A percentile compares a stretch with the other conserved stretches of the same genome.
These are phyloP conservation scores for Calonectria leucothoes DNA, from an alignment of 2,329 filamentous ascomycete genomes.

Conservation along the genomic window DNA sequence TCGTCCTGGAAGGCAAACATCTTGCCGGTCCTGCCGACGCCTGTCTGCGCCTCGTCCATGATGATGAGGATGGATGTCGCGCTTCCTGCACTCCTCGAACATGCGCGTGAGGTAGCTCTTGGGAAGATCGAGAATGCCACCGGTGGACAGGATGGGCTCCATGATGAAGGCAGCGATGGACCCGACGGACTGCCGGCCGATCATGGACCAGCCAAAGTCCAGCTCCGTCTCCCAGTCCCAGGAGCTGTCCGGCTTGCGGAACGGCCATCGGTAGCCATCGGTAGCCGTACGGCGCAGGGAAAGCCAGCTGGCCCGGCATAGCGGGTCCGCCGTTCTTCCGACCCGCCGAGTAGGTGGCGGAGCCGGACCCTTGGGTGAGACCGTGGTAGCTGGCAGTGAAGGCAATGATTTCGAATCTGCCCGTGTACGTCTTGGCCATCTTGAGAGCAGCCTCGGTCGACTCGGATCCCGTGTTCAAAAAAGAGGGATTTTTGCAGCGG, in stretches of 20 bases:
- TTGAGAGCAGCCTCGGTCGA: slow-evolving; percentile 71
- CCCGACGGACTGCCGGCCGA: slow-evolving; percentile 68
- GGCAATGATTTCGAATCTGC: slow-evolving; percentile 73
- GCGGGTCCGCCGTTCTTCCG: slow-evolving; percentile 56
- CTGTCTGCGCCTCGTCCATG: slow-evolving; percentile 71
- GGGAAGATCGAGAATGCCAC: slow-evolving; percentile 50
- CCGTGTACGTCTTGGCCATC: slow-evolving; percentile 71
- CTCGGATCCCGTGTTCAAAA: slow-evolving; percentile 65
- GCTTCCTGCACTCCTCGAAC: slow-evolving; percentile 58
- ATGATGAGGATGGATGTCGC: slow-evolving; percentile 70
- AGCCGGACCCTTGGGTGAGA: slow-evolving; percentile 63
- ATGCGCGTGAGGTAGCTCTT: slow-evolving; percentile 29
- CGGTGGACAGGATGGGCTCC: slow-evolving; percentile 67
- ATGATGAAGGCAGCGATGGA: slow-evolving; percentile 72
- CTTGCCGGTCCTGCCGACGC: slow-evolving; percentile 64
- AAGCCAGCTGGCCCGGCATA: slow-evolving; percentile 67
- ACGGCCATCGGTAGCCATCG: slow-evolving; percentile 72
- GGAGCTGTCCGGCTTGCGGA: slow-evolving; percentile 67
- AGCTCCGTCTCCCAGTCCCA: slow-evolving; percentile 76
- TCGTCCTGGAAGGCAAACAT: slow-evolving; percentile 69
- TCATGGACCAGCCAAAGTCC: slow-evolving; percentile 70
- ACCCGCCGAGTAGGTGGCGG: slow-evolving; percentile 66
- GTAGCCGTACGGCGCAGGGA: slow-evolving; percentile 71
- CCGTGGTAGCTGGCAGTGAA: slow-evolving; percentile 71
- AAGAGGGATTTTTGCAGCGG: slow-evolving; percentile 67